These are phyloP conservation scores for Zasmidium angulare DNA, from an alignment of 2,329 filamentous ascomycete genomes.

Conservation along the genomic window DNA sequence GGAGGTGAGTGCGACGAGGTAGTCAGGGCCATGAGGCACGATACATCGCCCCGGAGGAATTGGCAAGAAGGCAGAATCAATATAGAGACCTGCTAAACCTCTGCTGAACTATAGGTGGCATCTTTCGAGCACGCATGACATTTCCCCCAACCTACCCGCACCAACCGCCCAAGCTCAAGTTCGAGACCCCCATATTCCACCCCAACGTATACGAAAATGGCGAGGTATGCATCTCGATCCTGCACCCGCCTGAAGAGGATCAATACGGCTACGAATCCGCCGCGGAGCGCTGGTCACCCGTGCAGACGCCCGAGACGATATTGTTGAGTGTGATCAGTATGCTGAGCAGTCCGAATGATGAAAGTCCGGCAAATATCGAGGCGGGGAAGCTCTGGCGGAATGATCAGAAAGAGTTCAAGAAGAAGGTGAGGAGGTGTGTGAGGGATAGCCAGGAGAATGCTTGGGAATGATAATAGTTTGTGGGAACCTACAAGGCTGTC, in stretches of 20 bases:
- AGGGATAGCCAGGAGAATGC: constrained; percentile 69
- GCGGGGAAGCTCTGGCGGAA: constrained; percentile 86
- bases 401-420: constrained; percentile 75
- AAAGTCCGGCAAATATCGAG: constrained; percentile 93
- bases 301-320: constrained; percentile 94
- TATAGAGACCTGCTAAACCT: neutral
- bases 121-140: constrained; percentile 80
- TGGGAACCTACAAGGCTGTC: no score
- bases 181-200: constrained; percentile 85
- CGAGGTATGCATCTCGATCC: constrained; percentile 92
- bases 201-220: constrained; percentile 88
- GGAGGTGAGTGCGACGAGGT: constrained; percentile 62
- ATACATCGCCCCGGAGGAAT: no score
- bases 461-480: constrained; percentile 30
- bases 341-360: constrained; percentile 88
- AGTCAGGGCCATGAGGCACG: no score
- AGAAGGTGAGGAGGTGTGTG: constrained; percentile 73
- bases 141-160: constrained; percentile 88
- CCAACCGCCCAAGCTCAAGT: constrained; percentile 84
- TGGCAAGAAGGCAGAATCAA: no score
- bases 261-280: constrained; percentile 90
- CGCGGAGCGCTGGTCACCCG: constrained; percentile 87
- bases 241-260: constrained; percentile 93
- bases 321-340: constrained; percentile 89
- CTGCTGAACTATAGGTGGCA: constrained; percentile 63